phyloP scores from a whole-genome alignment of 2,329 filamentous ascomycete species.

The Aspergillus ochraceus region DNA sequence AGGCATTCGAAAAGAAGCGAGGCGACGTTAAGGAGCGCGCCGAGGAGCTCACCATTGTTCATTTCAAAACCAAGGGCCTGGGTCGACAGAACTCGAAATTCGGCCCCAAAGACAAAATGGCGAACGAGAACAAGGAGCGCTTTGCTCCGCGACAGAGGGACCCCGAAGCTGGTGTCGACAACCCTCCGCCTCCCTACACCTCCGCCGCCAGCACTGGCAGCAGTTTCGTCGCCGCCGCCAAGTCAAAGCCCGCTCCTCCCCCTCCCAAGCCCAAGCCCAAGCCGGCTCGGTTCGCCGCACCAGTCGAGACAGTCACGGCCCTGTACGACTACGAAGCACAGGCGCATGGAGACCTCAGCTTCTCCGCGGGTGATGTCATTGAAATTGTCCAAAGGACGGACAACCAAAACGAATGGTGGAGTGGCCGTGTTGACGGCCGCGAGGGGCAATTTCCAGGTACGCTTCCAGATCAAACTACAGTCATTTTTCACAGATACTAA shows the following conservation, averaged over 20 bases:
- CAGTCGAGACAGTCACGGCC: constrained; percentile 80
- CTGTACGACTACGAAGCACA: constrained; percentile 96
- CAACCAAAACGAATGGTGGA: constrained; percentile 98
- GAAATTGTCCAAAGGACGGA: constrained; percentile 81
- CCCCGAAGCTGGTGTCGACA: constrained; percentile 49
- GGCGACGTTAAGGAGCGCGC: constrained; percentile 83
- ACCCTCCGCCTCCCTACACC: constrained; percentile 72
- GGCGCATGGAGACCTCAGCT: constrained; percentile 90
- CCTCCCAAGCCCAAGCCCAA: constrained; percentile 83
- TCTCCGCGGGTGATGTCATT: constrained; percentile 82
- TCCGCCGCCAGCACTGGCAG: constrained; percentile 40
- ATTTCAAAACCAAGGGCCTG: constrained; percentile 85
- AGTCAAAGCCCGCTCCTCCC: constrained; percentile 65
- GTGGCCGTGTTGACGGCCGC: constrained; percentile 73
- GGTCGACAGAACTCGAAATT: constrained; percentile 35
- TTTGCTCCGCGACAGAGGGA: constrained; percentile 33
- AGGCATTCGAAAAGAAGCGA: constrained; percentile 84
- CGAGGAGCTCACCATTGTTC: constrained; percentile 81
- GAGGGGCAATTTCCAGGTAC: constrained; percentile 93
- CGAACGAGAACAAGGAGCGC: constrained; percentile 38
- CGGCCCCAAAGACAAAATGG: constrained; percentile 35
- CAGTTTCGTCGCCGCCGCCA: constrained; percentile 57
- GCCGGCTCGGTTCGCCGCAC: constrained; percentile 69
- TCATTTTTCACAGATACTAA: constrained; percentile 9
- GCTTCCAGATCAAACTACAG: constrained; percentile 25